Percentiles rank a stretch among this genome's conserved stretches.
Evolutionary conservation across 2,329 filamentous ascomycete genomes (phyloP).

Genomic region (Aureobasidium sp.): DNA sequence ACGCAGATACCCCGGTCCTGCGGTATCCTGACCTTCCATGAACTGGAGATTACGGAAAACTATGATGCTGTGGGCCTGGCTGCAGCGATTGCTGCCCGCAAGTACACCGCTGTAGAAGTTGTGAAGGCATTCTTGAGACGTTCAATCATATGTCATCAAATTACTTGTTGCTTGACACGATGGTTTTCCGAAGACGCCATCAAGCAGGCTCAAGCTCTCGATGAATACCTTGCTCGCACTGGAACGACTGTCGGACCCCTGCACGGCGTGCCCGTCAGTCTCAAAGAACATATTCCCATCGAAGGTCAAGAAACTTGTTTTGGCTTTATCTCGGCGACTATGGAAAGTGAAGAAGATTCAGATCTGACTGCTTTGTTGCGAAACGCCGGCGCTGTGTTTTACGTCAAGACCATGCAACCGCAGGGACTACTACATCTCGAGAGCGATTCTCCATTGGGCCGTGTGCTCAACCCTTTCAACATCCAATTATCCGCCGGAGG

Average conservation of each 20-base stretch:
- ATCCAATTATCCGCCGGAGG: constrained; percentile 55
- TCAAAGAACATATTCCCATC: constrained; percentile 60
- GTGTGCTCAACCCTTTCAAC: constrained; percentile 56
- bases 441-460: constrained; percentile 29
- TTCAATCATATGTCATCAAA: constrained; percentile 26
- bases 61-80: constrained; percentile 28
- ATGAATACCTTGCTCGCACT: constrained; percentile 23
- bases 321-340: constrained; percentile 42
- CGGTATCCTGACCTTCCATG: neutral
- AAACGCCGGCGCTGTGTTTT: constrained; percentile 42
- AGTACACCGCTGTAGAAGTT: constrained; percentile 23
- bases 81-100: constrained; percentile 23
- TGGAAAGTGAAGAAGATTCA: constrained; percentile 34
- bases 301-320: constrained; percentile 51
- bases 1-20: neutral
- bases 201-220: constrained; percentile 21
- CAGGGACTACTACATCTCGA: constrained; percentile 33
- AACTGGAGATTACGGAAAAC: constrained; percentile 28
- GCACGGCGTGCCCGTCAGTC: constrained; percentile 48
- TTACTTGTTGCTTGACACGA: constrained; percentile 51
- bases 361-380: constrained; percentile 32
- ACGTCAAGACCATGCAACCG: constrained; percentile 48
- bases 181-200: constrained; percentile 38
- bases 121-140: constrained; percentile 36
- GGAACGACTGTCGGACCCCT: constrained; percentile 25